Evolutionary conservation across 2,329 filamentous ascomycete genomes (phyloP).

Genomic region (Helminthosporium solani): DNA sequence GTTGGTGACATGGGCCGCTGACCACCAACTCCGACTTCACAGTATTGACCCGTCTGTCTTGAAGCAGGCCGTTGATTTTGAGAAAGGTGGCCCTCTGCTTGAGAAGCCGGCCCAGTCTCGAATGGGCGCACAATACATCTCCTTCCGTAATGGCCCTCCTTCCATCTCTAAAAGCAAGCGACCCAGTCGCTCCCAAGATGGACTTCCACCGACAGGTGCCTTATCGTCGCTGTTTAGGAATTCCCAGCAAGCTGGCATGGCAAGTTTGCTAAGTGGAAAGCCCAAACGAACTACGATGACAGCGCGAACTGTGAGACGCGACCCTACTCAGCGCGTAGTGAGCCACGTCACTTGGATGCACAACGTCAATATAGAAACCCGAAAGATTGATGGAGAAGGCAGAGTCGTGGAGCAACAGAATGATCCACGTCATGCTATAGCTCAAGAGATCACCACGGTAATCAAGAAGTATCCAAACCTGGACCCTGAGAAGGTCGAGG

Average conservation of each 20-base stretch:
- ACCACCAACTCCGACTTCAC: constrained; percentile 78
- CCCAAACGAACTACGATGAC: constrained; percentile 46
- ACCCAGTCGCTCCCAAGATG: constrained; percentile 8
- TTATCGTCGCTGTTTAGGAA: constrained; percentile 31
- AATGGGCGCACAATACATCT: constrained; percentile 81
- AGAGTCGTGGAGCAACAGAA: constrained; percentile 18
- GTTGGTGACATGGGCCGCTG: constrained; percentile 87
- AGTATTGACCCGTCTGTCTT: constrained; percentile 66
- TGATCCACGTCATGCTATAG: constrained; percentile 42
- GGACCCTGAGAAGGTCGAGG: constrained; percentile 59
- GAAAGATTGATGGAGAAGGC: constrained; percentile 26
- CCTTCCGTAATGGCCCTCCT: constrained; percentile 64
- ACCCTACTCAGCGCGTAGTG: constrained; percentile 50
- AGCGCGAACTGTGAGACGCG: constrained; percentile 52
- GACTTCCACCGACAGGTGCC: constrained; percentile 21
- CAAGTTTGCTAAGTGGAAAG: constrained; percentile 2
- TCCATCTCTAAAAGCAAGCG: constrained; percentile 16
- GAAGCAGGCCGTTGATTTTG: constrained; percentile 66
- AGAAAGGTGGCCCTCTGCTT: constrained; percentile 65
- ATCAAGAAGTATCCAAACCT: constrained; percentile 63
- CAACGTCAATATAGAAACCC: constrained; percentile 60
- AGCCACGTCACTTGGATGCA: constrained; percentile 66
- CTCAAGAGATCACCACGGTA: constrained; percentile 62
- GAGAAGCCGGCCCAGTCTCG: constrained; percentile 72
- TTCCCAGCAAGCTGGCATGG: constrained; percentile 8